These are phyloP conservation scores for Wallacemonas sp. DNA, from an alignment of 208 protist species.

Conservation along the genomic window DNA sequence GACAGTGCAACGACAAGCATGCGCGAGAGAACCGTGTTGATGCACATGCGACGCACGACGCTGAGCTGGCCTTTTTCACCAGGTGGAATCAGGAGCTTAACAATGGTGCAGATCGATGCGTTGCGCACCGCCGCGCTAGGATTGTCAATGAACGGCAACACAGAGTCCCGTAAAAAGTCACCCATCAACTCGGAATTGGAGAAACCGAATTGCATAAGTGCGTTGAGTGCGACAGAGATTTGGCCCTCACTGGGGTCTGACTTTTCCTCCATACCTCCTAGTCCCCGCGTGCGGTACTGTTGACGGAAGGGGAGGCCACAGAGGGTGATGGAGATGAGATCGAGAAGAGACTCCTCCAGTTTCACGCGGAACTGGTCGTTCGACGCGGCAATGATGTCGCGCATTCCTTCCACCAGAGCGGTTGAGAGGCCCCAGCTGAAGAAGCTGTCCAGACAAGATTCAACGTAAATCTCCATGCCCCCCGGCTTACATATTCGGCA, in stretches of 20 bases:
- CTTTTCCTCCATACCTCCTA: slow-evolving; percentile 18
- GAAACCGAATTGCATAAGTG: slow-evolving; percentile 86
- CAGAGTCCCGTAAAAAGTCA: slow-evolving; percentile 84
- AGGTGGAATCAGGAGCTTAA: slow-evolving; percentile 78
- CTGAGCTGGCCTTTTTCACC: slow-evolving; percentile 64
- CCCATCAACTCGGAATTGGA: slow-evolving; percentile 88
- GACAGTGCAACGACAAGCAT: slow-evolving; percentile 83
- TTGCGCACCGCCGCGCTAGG: slow-evolving; percentile 64
- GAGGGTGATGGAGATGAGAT: slow-evolving; percentile 90
- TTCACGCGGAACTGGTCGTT: slow-evolving; percentile 55
- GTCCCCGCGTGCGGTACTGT: slow-evolving; percentile 27
- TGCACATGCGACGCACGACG: slow-evolving; percentile 82
- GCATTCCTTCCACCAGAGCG: slow-evolving; percentile 82
- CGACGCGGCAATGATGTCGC: slow-evolving; percentile 70
- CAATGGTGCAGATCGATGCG: slow-evolving; percentile 80
- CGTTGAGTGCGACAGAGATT: slow-evolving; percentile 80
- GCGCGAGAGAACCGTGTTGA: slow-evolving; percentile 81
- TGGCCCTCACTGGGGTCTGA: slow-evolving; percentile 61
- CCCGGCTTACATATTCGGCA: slow-evolving; percentile 51
- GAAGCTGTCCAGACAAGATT: slow-evolving; percentile 74
- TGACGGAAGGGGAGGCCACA: slow-evolving; percentile 86
- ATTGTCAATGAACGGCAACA: slow-evolving; percentile 87
- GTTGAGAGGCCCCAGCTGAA: slow-evolving; percentile 85
- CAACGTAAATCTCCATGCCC: slow-evolving; percentile 74
- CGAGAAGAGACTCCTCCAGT: slow-evolving; percentile 79